Percentiles rank a stretch among this genome's conserved stretches.
Evolutionary conservation across 331 rosid genomes (phyloP).

Genomic region (Quercus phellos): DNA sequence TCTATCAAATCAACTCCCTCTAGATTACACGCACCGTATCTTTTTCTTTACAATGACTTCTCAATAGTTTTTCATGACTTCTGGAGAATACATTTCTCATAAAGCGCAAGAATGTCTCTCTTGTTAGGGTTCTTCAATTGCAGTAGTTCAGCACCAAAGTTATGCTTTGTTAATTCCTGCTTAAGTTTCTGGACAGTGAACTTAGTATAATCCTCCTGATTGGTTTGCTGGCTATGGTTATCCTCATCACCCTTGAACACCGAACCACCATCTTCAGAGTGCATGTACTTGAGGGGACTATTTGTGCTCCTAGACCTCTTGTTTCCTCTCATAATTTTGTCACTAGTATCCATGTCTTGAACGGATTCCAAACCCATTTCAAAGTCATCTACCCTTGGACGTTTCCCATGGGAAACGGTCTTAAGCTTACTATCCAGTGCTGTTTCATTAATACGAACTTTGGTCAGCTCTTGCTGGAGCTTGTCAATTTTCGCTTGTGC

Average conservation of each 20-base stretch:
- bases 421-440: constrained; percentile 68
- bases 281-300: constrained; percentile 46
- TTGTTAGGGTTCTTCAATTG: constrained; percentile 75
- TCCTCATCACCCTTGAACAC: constrained; percentile 67
- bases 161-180: constrained; percentile 87
- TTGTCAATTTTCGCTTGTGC: constrained; percentile 83
- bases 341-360: constrained; percentile 70
- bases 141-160: constrained; percentile 78
- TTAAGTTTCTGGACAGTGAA: constrained; percentile 75
- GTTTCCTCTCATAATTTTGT: constrained; percentile 42
- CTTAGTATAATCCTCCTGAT: constrained; percentile 65
- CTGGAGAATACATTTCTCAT: constrained; percentile 71
- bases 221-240: constrained; percentile 56
- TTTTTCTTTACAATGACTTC: constrained; percentile 22
- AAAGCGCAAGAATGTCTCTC: constrained; percentile 69
- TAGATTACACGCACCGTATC: constrained; percentile 24
- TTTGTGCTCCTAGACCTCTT: constrained; percentile 72
- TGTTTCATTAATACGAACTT: constrained; percentile 75
- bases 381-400: constrained; percentile 53
- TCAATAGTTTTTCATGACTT: constrained; percentile 38
- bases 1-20: constrained; percentile 7
- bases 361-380: constrained; percentile 65
- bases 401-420: constrained; percentile 74
- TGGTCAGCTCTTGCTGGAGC: constrained; percentile 87
- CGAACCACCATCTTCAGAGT: constrained; percentile 87